These are phyloP conservation scores for Pascua sp. DNA, from an alignment of 1,284 basidiomycete genomes.

Conservation along the genomic window DNA sequence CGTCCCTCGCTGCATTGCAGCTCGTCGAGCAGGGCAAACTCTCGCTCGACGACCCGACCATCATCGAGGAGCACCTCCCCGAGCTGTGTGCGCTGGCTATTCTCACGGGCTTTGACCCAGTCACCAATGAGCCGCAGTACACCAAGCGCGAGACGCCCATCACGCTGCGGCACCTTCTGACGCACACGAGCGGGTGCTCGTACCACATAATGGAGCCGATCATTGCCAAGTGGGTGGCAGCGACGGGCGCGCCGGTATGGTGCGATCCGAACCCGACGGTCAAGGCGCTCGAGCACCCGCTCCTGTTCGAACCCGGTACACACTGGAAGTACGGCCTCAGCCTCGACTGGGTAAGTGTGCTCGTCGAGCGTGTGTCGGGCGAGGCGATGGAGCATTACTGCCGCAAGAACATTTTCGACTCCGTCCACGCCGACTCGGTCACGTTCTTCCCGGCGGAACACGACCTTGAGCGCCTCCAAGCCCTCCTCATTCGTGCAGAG, in stretches of 20 bases:
- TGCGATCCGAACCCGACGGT: conserved; percentile 21
- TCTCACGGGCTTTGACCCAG: conserved; percentile 27
- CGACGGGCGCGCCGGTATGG: not conserved
- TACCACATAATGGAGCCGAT: conserved; percentile 11
- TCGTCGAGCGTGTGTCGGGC: conserved; percentile 37
- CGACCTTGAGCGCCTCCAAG: conserved; percentile 7
- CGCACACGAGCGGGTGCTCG: conserved; percentile 22
- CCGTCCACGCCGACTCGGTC: conserved; percentile 27
- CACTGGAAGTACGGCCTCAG: conserved; percentile 30
- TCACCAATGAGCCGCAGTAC: conserved; percentile 21
- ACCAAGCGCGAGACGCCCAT: conserved; percentile 26
- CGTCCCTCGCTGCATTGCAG: conserved; percentile 6
- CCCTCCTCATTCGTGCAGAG: conserved; percentile 3
- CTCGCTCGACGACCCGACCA: conserved; percentile 25
- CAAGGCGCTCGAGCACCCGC: conserved; percentile 18
- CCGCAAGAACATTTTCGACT: conserved; percentile 37
- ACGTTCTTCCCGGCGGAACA: conserved; percentile 30
- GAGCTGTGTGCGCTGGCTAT: conserved; percentile 32
- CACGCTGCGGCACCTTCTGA: conserved; percentile 36
- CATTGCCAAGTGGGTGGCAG: conserved; percentile 7
- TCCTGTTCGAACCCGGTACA: conserved; percentile 36
- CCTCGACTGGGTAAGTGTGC: conserved; percentile 41
- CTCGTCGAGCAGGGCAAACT: conserved; percentile 16
- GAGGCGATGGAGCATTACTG: conserved; percentile 35
- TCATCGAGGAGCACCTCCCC: conserved; percentile 30